A percentile compares a stretch with the other conserved stretches of the same genome.
phyloP scores from a whole-genome alignment of 2,329 filamentous ascomycete species.

The Thielaviopsis euricoi region DNA sequence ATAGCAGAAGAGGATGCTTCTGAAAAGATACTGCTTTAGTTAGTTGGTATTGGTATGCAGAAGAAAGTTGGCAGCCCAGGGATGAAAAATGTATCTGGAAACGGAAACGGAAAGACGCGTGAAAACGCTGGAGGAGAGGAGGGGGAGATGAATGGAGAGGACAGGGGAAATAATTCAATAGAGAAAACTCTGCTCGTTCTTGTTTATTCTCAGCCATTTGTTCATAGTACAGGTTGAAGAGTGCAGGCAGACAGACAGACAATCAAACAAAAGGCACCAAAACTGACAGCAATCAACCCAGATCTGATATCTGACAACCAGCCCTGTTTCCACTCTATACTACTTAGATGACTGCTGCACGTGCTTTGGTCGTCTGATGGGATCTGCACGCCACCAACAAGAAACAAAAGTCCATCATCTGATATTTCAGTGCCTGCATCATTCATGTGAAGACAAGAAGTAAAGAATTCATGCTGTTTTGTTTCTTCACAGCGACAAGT shows the following conservation, averaged over 20 bases:
- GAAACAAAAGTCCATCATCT: neutral
- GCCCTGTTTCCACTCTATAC: neutral
- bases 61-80: neutral
- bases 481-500: too few relatives aligned
- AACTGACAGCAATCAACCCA: neutral
- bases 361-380: neutral
- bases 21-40: too few relatives aligned
- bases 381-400: neutral
- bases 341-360: neutral
- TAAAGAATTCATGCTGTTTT: too few relatives aligned
- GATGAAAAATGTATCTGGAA: neutral
- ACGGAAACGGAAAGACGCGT: neutral
- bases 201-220: too few relatives aligned
- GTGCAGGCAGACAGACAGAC: too few relatives aligned
- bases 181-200: neutral
- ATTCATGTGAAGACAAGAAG: too few relatives aligned
- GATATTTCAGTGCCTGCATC: neutral
- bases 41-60: neutral
- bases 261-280: neutral
- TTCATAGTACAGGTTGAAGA: neutral
- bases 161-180: neutral
- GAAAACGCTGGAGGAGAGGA: neutral
- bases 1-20: neutral
- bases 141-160: too few relatives aligned
- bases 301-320: neutral